Evolutionary conservation across 441 rosid species (phyloP).

Genomic region (Bruguiera hainesii): DNA sequence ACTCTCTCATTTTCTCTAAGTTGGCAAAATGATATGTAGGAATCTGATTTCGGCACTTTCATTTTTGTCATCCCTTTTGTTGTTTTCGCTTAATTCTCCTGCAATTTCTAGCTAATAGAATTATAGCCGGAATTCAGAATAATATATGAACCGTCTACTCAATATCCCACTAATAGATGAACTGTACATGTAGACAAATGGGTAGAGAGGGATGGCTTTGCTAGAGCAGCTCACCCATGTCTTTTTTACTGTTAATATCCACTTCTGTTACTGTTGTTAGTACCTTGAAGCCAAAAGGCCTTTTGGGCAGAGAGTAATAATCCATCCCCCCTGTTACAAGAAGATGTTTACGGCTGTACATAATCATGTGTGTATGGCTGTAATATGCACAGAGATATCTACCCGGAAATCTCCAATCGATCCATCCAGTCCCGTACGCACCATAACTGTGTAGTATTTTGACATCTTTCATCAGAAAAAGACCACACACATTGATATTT

Average conservation of each 20-base stretch:
- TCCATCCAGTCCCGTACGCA: too few relatives aligned
- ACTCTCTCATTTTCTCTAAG: too few relatives aligned
- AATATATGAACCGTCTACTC: conserved; percentile 2
- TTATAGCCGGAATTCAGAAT: neutral
- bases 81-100: neutral
- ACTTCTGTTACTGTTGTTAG: neutral
- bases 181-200: neutral
- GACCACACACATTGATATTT: too few relatives aligned
- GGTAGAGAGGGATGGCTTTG: neutral
- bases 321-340: conserved; percentile 5
- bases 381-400: too few relatives aligned
- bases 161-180: conserved; percentile 1
- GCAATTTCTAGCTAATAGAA: neutral
- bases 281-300: conserved; percentile 17
- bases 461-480: too few relatives aligned
- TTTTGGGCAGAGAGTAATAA: conserved; percentile 15
- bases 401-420: too few relatives aligned
- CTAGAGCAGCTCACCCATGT: conserved; percentile 7
- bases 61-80: too few relatives aligned
- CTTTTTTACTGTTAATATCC: neutral
- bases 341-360: conserved; percentile 12
- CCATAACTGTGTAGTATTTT: too few relatives aligned
- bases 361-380: too few relatives aligned
- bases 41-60: too few relatives aligned
- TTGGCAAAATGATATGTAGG: too few relatives aligned